Evolutionary conservation across 768 basidiomycete species (phyloP).

Genomic region (Mycena indigotica): DNA sequence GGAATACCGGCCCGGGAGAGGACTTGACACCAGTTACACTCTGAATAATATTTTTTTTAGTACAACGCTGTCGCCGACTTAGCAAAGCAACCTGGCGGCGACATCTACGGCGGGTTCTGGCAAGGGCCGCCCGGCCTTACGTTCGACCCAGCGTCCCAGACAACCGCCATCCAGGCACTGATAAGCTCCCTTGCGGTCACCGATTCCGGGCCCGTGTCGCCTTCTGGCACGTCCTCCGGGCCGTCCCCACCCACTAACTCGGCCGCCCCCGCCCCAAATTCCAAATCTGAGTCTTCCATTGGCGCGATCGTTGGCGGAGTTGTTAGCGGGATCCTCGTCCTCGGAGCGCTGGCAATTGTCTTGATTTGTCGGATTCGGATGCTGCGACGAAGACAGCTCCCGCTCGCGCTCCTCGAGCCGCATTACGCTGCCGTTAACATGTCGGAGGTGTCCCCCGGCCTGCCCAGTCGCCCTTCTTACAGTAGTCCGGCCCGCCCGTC

Average conservation of each 20-base stretch:
- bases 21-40: no score
- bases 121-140: not conserved
- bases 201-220: not conserved
- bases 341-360: not conserved
- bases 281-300: not conserved
- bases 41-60: no score
- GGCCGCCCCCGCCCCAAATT: not conserved
- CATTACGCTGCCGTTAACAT: no score
- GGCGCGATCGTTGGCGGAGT: not conserved
- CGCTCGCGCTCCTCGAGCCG: no score
- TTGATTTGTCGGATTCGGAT: not conserved
- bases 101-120: slow-evolving; percentile 4
- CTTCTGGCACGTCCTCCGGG: not conserved
- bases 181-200: not conserved
- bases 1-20: no score
- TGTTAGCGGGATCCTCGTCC: not conserved
- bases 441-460: no score
- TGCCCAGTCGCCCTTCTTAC: no score
- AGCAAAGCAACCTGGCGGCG: not conserved
- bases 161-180: not conserved
- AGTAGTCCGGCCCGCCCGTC: not conserved
- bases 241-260: not conserved
- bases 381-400: no score
- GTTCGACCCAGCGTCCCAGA: not conserved
- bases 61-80: slow-evolving; percentile 2